Conservation (phyloP, 108 stramenopile genomes). For the Tribonema minus region DNA sequence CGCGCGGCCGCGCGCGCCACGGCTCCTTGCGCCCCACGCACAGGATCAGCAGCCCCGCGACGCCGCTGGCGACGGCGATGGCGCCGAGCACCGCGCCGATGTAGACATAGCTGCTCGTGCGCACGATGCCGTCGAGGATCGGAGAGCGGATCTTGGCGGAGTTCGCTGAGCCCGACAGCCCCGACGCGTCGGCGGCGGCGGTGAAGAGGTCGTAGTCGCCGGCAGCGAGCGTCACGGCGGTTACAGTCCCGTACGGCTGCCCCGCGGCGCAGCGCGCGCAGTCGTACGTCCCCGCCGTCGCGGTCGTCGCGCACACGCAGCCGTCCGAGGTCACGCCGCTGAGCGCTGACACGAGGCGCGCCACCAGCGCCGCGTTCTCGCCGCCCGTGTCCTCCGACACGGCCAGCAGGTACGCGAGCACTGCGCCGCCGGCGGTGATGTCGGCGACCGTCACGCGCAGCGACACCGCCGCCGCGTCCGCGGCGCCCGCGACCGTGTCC, state of each 20-base stretch:
- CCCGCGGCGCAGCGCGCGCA: slow-evolving; percentile 29
- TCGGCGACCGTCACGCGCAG: slow-evolving; percentile 1
- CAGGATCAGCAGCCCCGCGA: no score
- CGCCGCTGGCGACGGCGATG: no score
- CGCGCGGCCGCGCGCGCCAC: no score
- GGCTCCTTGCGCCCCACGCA: no score
- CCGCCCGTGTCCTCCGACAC: slow-evolving; percentile 1
- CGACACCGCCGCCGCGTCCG: neutral
- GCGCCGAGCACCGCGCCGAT: neutral
- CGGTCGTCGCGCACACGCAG: slow-evolving; percentile 5
- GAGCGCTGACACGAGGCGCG: slow-evolving; percentile 5
- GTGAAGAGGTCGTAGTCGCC: slow-evolving; percentile 18
- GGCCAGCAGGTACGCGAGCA: slow-evolving; percentile 17
- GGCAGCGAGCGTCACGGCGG: neutral
- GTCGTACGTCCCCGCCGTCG: neutral
- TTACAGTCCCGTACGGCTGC: neutral
- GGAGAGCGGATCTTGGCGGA: neutral
- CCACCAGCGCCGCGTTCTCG: neutral
- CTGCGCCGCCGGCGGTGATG: slow-evolving; percentile 16
- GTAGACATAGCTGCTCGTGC: slow-evolving; percentile 5
- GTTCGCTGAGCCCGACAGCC: neutral
- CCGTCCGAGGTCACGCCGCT: neutral
- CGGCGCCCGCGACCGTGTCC: neutral
- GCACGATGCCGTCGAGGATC: slow-evolving; percentile 4
- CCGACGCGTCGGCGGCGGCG: neutral